Percentiles rank a stretch among this genome's conserved stretches.
Evolutionary conservation across 1,284 basidiomycete species (phyloP).

Genomic region (Trichosporon asahii): DNA sequence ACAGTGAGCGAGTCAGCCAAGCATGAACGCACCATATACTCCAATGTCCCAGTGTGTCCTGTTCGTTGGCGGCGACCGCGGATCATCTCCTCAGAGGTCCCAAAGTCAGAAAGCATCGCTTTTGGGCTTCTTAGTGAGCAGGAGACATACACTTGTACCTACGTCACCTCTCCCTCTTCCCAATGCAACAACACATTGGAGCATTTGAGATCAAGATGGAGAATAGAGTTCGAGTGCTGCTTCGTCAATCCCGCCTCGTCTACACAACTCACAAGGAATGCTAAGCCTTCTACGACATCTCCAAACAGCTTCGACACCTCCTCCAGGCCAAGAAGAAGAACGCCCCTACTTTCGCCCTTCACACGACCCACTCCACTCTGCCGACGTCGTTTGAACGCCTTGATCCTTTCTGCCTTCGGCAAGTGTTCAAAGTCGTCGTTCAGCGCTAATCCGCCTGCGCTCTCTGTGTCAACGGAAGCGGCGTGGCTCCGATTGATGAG

Average conservation of each 20-base stretch:
- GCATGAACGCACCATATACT: conserved; percentile 49
- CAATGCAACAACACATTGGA: conserved; percentile 88
- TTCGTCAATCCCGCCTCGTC: background rate
- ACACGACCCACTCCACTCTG: conserved; percentile 40
- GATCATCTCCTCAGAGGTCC: conserved; percentile 85
- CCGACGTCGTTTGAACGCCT: conserved; percentile 50
- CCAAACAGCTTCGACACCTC: conserved; percentile 72
- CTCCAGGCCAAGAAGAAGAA: conserved; percentile 74
- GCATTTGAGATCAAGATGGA: conserved; percentile 89
- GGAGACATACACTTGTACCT: background rate
- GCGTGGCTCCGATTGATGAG: conserved; percentile 62
- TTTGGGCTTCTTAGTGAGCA: conserved; percentile 46
- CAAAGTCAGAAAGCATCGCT: conserved; percentile 90
- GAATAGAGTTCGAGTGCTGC: conserved; percentile 76
- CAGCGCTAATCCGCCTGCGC: background rate
- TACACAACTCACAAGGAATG: conserved; percentile 65
- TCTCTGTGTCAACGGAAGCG: background rate
- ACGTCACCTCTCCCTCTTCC: conserved; percentile 79
- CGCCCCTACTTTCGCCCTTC: conserved; percentile 55
- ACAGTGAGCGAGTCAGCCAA: too few species aligned
- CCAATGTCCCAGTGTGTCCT: conserved; percentile 89
- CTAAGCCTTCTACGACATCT: conserved; percentile 72
- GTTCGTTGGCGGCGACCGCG: conserved; percentile 64
- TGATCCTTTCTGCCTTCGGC: conserved; percentile 60
- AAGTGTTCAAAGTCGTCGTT: conserved; percentile 57